These are phyloP conservation scores for Kuraishia capsulata DNA, from an alignment of 805 yeast species.

Conservation along the genomic window DNA sequence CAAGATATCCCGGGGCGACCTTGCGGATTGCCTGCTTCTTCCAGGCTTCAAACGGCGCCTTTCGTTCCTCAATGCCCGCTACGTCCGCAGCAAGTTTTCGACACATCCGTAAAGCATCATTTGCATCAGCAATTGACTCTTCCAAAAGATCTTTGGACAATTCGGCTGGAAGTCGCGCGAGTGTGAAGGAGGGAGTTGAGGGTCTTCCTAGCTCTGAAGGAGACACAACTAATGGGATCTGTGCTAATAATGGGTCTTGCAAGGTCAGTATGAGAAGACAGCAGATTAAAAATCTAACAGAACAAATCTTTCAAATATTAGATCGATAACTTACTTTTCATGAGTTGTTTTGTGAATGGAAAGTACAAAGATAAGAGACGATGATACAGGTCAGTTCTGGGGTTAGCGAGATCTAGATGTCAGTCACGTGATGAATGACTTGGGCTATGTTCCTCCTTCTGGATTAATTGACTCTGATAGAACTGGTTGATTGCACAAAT, in stretches of 20 bases:
- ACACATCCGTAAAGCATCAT: conserved; percentile 4
- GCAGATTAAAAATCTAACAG: too few relatives aligned
- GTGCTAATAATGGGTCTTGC: conserved; percentile 12
- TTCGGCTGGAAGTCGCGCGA: conserved; percentile 6
- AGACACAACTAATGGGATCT: conserved; percentile 16
- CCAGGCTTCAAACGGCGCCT: conserved; percentile 11
- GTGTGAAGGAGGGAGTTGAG: conserved; percentile 14
- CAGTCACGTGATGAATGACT: too few relatives aligned
- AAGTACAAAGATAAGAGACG: too few relatives aligned
- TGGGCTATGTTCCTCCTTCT: too few relatives aligned
- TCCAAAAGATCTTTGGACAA: conserved; percentile 3
- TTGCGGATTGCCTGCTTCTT: conserved; percentile 6
- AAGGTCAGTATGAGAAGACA: too few relatives aligned
- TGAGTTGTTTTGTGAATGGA: too few relatives aligned
- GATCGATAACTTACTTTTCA: too few relatives aligned
- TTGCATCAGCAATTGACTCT: conserved; percentile 4
- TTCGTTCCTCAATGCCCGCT: conserved; percentile 1
- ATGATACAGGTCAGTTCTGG: too few relatives aligned
- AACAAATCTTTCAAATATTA: too few relatives aligned
- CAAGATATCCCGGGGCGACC: conserved; percentile 20
- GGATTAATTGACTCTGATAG: too few relatives aligned
- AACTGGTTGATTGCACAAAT: too few relatives aligned
- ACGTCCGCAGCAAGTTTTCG: conserved; percentile 1
- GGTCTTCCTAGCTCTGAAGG: conserved; percentile 16
- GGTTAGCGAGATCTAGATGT: too few relatives aligned